phyloP scores from a whole-genome alignment of 2,329 filamentous ascomycete species.

The Cladosporium velox region DNA sequence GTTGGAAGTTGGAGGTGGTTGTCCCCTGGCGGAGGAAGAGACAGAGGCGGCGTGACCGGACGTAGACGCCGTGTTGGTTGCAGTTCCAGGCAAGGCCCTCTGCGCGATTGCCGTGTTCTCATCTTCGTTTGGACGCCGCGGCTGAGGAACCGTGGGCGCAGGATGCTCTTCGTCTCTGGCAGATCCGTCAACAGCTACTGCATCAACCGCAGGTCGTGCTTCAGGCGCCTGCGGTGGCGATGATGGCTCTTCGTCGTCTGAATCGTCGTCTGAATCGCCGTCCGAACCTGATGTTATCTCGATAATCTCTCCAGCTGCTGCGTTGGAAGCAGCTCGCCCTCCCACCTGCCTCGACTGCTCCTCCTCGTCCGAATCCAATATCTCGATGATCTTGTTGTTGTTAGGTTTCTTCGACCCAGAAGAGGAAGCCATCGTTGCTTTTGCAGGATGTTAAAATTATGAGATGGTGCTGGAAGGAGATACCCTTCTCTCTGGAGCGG shows the following conservation, averaged over 20 bases:
- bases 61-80: neutral
- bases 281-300: no score
- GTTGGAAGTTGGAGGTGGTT: neutral
- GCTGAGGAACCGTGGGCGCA: neutral
- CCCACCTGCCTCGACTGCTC: neutral
- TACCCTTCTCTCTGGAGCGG: no score
- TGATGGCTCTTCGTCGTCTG: no score
- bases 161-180: neutral
- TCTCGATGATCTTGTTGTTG: neutral
- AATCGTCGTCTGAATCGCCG: no score
- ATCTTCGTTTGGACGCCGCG: neutral
- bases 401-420: neutral
- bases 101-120: neutral
- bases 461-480: neutral
- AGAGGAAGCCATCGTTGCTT: neutral
- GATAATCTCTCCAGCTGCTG: no score
- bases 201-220: no score
- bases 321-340: no score
- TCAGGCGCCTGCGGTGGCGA: no score
- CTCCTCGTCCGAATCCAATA: neutral
- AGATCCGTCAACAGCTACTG: neutral
- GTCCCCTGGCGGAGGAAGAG: neutral
- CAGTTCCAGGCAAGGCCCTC: neutral
- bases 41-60: no score
- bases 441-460: neutral